These are phyloP conservation scores for Beauveria caledonica DNA, from an alignment of 2,329 filamentous ascomycete genomes.

Conservation along the genomic window DNA sequence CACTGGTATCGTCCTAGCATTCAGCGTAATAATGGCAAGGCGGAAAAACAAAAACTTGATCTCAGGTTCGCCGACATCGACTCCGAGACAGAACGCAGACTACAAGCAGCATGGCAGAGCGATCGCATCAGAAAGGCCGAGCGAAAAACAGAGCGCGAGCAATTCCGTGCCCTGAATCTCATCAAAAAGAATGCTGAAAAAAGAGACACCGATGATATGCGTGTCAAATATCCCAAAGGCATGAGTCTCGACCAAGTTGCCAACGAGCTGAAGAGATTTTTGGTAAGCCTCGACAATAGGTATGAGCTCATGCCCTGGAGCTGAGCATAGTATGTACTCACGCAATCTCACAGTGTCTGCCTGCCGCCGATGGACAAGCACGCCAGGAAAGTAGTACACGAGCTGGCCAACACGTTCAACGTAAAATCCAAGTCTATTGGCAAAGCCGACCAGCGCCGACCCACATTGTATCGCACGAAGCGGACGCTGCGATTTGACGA, in stretches of 20 bases:
- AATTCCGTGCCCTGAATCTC: conserved; percentile 56
- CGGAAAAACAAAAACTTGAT: conserved; percentile 38
- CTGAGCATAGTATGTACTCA: conserved; percentile 4
- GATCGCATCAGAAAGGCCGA: conserved; percentile 64
- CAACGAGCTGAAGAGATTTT: conserved; percentile 63
- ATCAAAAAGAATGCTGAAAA: conserved; percentile 51
- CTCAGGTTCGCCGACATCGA: conserved; percentile 50
- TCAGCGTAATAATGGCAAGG: conserved; percentile 53
- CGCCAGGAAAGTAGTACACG: conserved; percentile 70
- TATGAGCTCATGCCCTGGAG: conserved; percentile 24
- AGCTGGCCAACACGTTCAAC: conserved; percentile 64
- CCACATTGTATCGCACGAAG: conserved; percentile 66
- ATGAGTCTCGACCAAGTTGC: conserved; percentile 64
- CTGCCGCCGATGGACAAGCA: conserved; percentile 78
- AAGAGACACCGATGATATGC: conserved; percentile 48
- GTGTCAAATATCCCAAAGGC: conserved; percentile 63
- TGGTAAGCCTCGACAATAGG: conserved; percentile 55
- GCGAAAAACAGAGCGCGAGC: conserved; percentile 62
- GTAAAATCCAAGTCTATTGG: conserved; percentile 82
- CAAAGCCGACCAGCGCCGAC: conserved; percentile 62
- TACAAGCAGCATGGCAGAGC: conserved; percentile 54
- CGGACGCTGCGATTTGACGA: conserved; percentile 56
- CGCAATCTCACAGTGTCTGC: conserved; percentile 45
- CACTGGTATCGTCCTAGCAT: conserved; percentile 68
- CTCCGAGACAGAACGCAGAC: conserved; percentile 53